Percentiles rank a stretch among this genome's conserved stretches.
Conservation (phyloP, 257 asterid species). For the Anisodus tanguticus region DNA sequence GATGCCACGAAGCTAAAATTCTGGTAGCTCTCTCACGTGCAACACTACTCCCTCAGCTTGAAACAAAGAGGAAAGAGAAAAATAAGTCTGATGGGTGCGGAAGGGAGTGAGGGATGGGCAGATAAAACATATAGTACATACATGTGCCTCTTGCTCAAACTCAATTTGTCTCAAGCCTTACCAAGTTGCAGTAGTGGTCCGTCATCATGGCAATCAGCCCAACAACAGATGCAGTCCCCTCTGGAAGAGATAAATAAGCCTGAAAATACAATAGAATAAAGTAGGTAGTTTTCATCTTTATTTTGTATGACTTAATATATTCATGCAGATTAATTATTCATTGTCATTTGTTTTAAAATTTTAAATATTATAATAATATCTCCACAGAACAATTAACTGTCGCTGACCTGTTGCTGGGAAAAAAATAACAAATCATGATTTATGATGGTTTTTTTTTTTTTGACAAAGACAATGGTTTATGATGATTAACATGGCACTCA, state of each 20-base stretch:
- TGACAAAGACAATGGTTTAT: neutral
- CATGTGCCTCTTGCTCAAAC: neutral
- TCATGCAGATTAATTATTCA: neutral
- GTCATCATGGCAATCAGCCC: conserved; percentile 97
- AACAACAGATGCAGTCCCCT: conserved; percentile 86
- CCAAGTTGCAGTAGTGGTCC: conserved; percentile 93
- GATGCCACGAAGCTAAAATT: neutral
- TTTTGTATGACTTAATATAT: conserved; percentile 3
- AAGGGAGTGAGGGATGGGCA: neutral
- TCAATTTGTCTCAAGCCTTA: conserved; percentile 37
- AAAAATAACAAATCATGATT: neutral
- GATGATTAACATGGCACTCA: neutral
- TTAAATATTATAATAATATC: neutral
- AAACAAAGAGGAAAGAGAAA: neutral
- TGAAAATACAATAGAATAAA: conserved; percentile 45
- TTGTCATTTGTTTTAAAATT: neutral
- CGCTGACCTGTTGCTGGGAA: neutral
- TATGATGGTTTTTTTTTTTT: neutral
- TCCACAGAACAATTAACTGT: neutral
- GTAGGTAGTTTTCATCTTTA: conserved; percentile 11
- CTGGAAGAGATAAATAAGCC: conserved; percentile 98
- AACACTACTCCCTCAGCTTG: conserved; percentile 5
- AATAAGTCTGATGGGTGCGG: neutral
- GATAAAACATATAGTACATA: neutral
- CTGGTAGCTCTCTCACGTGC: neutral